Percentiles rank a stretch among this genome's conserved stretches.
phyloP scores from a whole-genome alignment of 139 green algal genomes.

The Volvox reticuliferus region DNA sequence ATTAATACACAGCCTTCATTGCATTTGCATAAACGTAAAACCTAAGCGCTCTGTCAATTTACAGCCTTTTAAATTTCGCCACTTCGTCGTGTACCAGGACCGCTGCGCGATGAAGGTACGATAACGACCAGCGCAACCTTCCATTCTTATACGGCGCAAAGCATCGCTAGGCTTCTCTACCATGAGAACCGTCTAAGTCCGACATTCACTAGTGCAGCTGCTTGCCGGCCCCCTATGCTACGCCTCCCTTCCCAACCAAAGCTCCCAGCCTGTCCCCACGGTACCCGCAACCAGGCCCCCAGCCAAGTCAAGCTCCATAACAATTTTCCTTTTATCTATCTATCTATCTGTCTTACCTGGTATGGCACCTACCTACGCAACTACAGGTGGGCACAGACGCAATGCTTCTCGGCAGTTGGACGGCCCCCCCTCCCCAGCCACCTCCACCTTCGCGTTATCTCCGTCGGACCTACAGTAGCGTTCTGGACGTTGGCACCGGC shows the following conservation, averaged over 20 bases:
- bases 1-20: too few species aligned
- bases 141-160: too few species aligned
- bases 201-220: not conserved
- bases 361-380: too few species aligned
- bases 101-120: conserved; percentile 53
- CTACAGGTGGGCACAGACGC: conserved; percentile 62
- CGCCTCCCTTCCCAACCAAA: not conserved
- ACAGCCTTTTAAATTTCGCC: conserved; percentile 48
- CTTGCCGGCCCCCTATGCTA: not conserved
- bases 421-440: not conserved
- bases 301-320: not conserved
- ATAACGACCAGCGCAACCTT: not conserved
- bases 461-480: not conserved
- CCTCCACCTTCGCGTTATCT: too few species aligned
- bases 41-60: too few species aligned
- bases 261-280: too few species aligned
- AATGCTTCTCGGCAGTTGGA: conserved; percentile 61
- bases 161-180: too few species aligned
- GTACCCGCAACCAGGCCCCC: not conserved
- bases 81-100: conserved; percentile 51
- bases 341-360: too few species aligned
- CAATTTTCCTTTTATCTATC: too few species aligned
- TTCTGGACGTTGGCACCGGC: conserved; percentile 61
- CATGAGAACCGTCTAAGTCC: too few species aligned
- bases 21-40: too few species aligned